phyloP scores from a whole-genome alignment of 2,329 filamentous ascomycete species.

The Plectosphaerella sp. region DNA sequence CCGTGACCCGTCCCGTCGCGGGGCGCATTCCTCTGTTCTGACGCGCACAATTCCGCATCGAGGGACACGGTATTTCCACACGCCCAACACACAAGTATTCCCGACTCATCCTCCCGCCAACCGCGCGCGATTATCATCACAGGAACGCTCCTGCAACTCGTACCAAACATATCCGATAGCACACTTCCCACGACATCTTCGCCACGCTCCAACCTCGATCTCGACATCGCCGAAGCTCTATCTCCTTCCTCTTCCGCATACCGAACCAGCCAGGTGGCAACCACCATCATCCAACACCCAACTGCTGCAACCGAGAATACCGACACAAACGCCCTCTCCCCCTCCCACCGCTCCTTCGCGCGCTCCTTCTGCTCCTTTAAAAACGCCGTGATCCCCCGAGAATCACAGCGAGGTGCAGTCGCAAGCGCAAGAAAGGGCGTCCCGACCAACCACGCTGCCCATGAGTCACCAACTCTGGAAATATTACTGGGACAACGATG shows the following conservation, averaged over 20 bases:
- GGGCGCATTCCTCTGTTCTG: not conserved
- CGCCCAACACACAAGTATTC: not conserved
- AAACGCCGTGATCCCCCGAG: conserved; percentile 81
- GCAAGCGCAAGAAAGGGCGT: conserved; percentile 44
- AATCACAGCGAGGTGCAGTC: conserved; percentile 82
- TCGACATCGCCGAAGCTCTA: not conserved
- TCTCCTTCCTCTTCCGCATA: not conserved
- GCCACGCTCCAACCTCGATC: no score
- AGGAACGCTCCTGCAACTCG: no score
- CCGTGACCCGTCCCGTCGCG: not conserved
- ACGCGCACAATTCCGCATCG: conserved; percentile 8
- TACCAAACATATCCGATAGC: no score
- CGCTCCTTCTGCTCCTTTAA: conserved; percentile 68
- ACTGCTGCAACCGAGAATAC: no score
- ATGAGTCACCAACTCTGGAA: conserved; percentile 98
- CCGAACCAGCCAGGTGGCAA: conserved; percentile 10
- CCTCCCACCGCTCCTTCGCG: conserved; percentile 17
- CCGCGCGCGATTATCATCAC: no score
- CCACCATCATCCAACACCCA: not conserved
- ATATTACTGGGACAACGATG: conserved; percentile 95
- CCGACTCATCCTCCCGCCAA: not conserved
- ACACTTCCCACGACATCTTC: no score
- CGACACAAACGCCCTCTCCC: conserved; percentile 5
- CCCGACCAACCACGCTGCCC: conserved; percentile 38
- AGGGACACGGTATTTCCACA: conserved; percentile 1